Evolutionary conservation across 768 basidiomycete species (phyloP).

Genomic region (Kwoniella shandongensis): DNA sequence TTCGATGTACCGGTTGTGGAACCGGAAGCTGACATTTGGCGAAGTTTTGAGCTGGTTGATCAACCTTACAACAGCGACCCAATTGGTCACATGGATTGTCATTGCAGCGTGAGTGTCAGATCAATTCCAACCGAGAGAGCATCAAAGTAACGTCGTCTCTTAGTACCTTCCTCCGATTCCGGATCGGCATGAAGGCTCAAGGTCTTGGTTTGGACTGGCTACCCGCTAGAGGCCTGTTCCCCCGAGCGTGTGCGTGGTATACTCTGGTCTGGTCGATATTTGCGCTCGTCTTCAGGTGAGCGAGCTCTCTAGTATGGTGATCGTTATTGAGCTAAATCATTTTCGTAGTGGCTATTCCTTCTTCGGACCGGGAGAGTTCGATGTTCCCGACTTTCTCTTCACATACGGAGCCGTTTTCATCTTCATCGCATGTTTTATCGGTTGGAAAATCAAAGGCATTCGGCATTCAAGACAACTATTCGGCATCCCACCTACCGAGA

Average conservation of each 20-base stretch:
- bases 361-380: constrained; percentile 18
- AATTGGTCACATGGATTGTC: constrained; percentile 35
- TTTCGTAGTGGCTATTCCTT: constrained; percentile 23
- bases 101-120: constrained; percentile 14
- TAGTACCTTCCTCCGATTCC: constrained; percentile 38
- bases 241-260: constrained; percentile 22
- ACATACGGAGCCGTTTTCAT: constrained; percentile 28
- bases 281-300: constrained; percentile 21
- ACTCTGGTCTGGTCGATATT: constrained; percentile 5
- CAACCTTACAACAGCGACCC: constrained; percentile 29
- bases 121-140: not conserved
- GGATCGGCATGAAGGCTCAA: constrained; percentile 32
- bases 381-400: constrained; percentile 23
- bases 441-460: constrained; percentile 19
- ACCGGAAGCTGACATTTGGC: not conserved
- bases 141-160: not conserved
- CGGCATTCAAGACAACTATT: not conserved
- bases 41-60: constrained; percentile 24
- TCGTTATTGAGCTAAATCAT: not conserved
- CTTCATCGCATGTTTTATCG: constrained; percentile 18
- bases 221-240: constrained; percentile 14
- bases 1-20: too few relatives aligned
- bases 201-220: constrained; percentile 18
- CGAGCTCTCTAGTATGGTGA: not conserved
- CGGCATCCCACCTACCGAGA: constrained; percentile 14